These are phyloP conservation scores for Omphalotus olearius DNA, from an alignment of 1,284 basidiomycete species.

Conservation along the genomic window DNA sequence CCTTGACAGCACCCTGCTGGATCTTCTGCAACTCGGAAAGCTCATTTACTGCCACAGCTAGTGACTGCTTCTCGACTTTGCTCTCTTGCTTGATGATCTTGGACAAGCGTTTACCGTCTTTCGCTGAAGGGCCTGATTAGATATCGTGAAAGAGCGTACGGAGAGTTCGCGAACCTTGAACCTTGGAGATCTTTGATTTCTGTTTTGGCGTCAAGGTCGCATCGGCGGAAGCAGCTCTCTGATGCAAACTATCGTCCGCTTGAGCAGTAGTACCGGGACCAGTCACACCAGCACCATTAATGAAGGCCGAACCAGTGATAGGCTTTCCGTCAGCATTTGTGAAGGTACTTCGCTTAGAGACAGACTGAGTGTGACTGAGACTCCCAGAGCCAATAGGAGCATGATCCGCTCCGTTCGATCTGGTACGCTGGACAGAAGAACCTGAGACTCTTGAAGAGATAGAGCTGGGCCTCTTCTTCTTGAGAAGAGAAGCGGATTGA, in stretches of 20 bases:
- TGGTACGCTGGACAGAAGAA: slow-evolving; percentile 7
- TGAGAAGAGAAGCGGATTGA: slow-evolving; percentile 10
- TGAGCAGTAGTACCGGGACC: slow-evolving; percentile 30
- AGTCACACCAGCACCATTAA: slow-evolving; percentile 43
- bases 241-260: slow-evolving; percentile 31
- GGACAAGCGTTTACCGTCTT: slow-evolving; percentile 43
- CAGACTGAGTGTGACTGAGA: slow-evolving; percentile 11
- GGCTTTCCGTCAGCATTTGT: slow-evolving; percentile 29
- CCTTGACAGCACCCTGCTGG: slow-evolving; percentile 50
- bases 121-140: slow-evolving; percentile 28
- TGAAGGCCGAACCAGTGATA: slow-evolving; percentile 40
- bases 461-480: slow-evolving; percentile 9
- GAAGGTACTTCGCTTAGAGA: slow-evolving; percentile 24
- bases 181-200: slow-evolving; percentile 40
- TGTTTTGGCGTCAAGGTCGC: slow-evolving; percentile 40
- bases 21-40: slow-evolving; percentile 48
- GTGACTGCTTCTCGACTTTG: slow-evolving; percentile 45
- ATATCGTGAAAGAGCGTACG: neutral
- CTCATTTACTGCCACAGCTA: slow-evolving; percentile 44
- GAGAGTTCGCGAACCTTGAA: slow-evolving; percentile 36
- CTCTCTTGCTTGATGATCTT: slow-evolving; percentile 52
- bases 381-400: slow-evolving; percentile 7
- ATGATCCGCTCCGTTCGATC: slow-evolving; percentile 12
- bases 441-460: neutral
- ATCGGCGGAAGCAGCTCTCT: slow-evolving; percentile 37